Percentiles rank a stretch among this genome's conserved stretches.
Conservation (phyloP, 495 filamentous ascomycete genomes). For the Hypoxylon crocopeplum region DNA sequence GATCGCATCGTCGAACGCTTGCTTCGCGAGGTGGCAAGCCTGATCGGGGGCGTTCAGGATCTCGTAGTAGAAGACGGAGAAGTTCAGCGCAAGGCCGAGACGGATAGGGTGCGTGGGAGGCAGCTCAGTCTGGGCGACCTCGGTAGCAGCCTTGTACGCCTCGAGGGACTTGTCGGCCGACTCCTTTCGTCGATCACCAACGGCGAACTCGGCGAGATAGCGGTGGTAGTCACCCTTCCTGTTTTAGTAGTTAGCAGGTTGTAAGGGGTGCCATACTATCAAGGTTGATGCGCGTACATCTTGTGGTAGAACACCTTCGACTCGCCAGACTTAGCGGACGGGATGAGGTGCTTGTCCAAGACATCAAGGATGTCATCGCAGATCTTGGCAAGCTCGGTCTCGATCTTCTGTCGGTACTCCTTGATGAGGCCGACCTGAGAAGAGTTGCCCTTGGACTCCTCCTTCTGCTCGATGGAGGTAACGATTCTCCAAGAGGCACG, state of each 20-base stretch:
- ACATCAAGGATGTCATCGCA: slow-evolving; percentile 99
- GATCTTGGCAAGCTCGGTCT: slow-evolving; percentile 97
- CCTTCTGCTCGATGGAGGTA: slow-evolving; percentile 99
- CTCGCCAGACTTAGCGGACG: slow-evolving; percentile 94
- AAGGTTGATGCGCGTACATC: slow-evolving; percentile 70
- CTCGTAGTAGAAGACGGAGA: slow-evolving; percentile 99
- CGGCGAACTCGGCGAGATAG: slow-evolving; percentile 97
- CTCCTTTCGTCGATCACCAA: slow-evolving; percentile 96
- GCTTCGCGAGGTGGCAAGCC: slow-evolving; percentile 99
- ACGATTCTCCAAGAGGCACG: slow-evolving; percentile 99
- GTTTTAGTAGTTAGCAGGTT: slow-evolving; percentile 41
- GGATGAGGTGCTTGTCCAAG: slow-evolving; percentile 94
- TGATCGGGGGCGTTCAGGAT: slow-evolving; percentile 99
- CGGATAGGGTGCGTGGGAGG: slow-evolving; percentile 99
- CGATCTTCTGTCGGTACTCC: slow-evolving; percentile 99
- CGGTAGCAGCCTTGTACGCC: slow-evolving; percentile 98
- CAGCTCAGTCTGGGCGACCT: slow-evolving; percentile 97
- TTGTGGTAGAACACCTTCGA: slow-evolving; percentile 99
- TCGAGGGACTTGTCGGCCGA: slow-evolving; percentile 96
- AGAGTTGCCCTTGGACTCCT: slow-evolving; percentile 99
- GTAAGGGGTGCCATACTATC: not conserved
- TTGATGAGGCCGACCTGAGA: slow-evolving; percentile 93
- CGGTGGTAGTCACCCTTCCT: slow-evolving; percentile 99
- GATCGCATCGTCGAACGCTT: slow-evolving; percentile 99
- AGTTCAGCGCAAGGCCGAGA: slow-evolving; percentile 97